A percentile compares a stretch with the other conserved stretches of the same genome.
Conservation (phyloP, 768 basidiomycete genomes). For the Daedaleopsis sinensis region DNA sequence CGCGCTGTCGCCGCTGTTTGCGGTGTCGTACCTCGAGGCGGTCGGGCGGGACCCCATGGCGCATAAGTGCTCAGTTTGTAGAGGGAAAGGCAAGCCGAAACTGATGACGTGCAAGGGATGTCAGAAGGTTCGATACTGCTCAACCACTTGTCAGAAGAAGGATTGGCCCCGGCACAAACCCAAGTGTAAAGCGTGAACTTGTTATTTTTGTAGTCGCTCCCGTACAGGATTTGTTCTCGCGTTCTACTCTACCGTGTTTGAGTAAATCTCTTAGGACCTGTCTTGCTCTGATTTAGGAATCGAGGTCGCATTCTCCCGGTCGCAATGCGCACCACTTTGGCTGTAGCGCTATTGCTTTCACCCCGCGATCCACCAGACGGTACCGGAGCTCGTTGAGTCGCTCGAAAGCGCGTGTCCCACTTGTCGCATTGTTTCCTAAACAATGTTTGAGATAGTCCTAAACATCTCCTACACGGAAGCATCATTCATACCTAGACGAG, state of each 20-base stretch:
- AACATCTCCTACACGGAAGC: conserved; percentile 10
- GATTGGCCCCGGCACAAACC: conserved; percentile 52
- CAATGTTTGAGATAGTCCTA: too few relatives aligned
- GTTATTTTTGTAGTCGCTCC: background rate
- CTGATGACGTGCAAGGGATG: conserved; percentile 42
- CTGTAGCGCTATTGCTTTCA: conserved; percentile 63
- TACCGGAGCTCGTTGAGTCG: conserved; percentile 67
- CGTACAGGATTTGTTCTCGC: background rate
- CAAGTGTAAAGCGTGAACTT: conserved; percentile 26
- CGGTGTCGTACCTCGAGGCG: conserved; percentile 50
- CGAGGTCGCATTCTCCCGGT: conserved; percentile 57
- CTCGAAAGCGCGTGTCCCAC: conserved; percentile 48
- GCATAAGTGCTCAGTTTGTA: conserved; percentile 34
- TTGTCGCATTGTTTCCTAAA: conserved; percentile 21
- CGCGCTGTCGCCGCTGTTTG: conserved; percentile 56
- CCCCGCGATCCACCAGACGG: conserved; percentile 61
- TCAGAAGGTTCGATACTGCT: conserved; percentile 45
- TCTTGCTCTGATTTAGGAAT: conserved; percentile 17
- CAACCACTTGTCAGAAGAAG: conserved; percentile 45
- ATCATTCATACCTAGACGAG: conserved; percentile 23
- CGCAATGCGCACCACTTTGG: conserved; percentile 74
- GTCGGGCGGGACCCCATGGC: conserved; percentile 25
- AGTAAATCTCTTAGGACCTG: background rate
- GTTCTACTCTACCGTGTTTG: too few relatives aligned
- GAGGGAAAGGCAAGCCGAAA: conserved; percentile 35